Percentiles rank a stretch among this genome's conserved stretches.
Conservation (phyloP, 306 rosid genomes). For the cucumber (Cucumis sativus) region Cucumber_9930_V3 NC_026656.2:23947001-23947500, state of each 20-base stretch:
- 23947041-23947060: constrained; percentile 62
- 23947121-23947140: constrained; percentile 39
- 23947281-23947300: constrained; percentile 19
- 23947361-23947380: constrained; percentile 79
- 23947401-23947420: constrained; percentile 43
- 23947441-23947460: constrained; percentile 81
- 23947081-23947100: constrained; percentile 45
- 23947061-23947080: constrained; percentile 47
- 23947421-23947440: constrained; percentile 52
- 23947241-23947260: constrained; percentile 20
- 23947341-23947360: constrained; percentile 17
- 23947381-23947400: constrained; percentile 35
- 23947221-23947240: constrained; percentile 23
- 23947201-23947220: constrained; percentile 30
- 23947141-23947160: background rate
- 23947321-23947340: constrained; percentile 20
- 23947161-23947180: background rate
- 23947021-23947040: constrained; percentile 59
- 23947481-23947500: constrained; percentile 44
- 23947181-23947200: constrained; percentile 17
- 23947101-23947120: constrained; percentile 58
- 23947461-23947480: constrained; percentile 64
- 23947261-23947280: constrained; percentile 23
- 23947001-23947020: constrained; percentile 76
- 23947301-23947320: constrained; percentile 11